phyloP scores from a whole-genome alignment of 1,284 basidiomycete genomes.

The Apiotrichum montevideense region DNA sequence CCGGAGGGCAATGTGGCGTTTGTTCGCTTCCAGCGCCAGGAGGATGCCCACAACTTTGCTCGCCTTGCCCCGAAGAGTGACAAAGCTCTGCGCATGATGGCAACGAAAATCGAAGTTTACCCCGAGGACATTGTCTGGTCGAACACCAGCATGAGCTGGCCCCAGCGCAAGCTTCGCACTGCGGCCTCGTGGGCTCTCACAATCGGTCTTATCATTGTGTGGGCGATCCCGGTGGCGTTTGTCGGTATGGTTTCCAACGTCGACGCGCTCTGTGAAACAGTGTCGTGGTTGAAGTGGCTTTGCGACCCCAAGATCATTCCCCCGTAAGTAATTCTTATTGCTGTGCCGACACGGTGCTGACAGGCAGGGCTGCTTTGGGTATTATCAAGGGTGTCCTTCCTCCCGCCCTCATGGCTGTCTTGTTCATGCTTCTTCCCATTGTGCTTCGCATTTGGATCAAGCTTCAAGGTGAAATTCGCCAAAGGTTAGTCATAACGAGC shows the following conservation, averaged over 20 bases:
- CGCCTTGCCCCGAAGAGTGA: slow-evolving; percentile 57
- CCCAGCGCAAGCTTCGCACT: slow-evolving; percentile 50
- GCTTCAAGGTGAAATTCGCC: slow-evolving; percentile 40
- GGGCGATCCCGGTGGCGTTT: slow-evolving; percentile 62
- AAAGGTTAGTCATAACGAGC: slow-evolving; percentile 43
- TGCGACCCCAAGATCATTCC: slow-evolving; percentile 55
- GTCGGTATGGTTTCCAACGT: slow-evolving; percentile 83
- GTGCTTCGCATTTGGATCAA: slow-evolving; percentile 55
- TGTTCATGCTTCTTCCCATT: slow-evolving; percentile 88
- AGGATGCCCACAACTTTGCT: slow-evolving; percentile 52
- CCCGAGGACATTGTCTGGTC: slow-evolving; percentile 86
- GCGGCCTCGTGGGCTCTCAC: slow-evolving; percentile 52
- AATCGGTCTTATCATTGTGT: slow-evolving; percentile 53
- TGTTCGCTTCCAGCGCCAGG: slow-evolving; percentile 76
- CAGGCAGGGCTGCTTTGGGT: slow-evolving; percentile 54
- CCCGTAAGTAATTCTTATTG: slow-evolving; percentile 10
- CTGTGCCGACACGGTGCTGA: neutral
- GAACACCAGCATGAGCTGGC: slow-evolving; percentile 56
- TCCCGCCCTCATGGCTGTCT: slow-evolving; percentile 71
- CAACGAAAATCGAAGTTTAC: slow-evolving; percentile 62
- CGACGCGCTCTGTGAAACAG: slow-evolving; percentile 58
- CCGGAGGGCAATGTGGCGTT: slow-evolving; percentile 60
- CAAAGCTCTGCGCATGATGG: slow-evolving; percentile 28
- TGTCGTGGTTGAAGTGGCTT: slow-evolving; percentile 68
- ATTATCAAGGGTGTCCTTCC: slow-evolving; percentile 90